Evolutionary conservation across 805 yeast species (phyloP).

Genomic region (Candida ortonii): DNA sequence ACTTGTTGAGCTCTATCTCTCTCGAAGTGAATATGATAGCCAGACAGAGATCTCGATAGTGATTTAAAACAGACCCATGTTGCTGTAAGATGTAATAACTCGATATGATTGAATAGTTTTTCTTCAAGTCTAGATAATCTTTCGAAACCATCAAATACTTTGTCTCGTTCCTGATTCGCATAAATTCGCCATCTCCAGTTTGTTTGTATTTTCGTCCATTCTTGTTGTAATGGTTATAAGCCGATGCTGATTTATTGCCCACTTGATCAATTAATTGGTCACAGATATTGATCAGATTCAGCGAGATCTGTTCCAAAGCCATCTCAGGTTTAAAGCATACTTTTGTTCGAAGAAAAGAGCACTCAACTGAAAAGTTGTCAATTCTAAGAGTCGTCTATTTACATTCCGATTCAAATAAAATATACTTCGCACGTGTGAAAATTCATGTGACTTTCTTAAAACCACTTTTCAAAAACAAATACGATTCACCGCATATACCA

Average conservation of each 20-base stretch:
- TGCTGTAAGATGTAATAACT: conserved; percentile 41
- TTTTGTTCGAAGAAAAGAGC: not conserved
- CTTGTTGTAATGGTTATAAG: conserved; percentile 29
- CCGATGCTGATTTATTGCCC: conserved; percentile 27
- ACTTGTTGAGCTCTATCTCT: conserved; percentile 44
- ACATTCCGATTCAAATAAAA: not conserved
- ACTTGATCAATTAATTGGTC: conserved; percentile 23
- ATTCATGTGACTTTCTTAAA: too few species aligned
- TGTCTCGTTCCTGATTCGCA: conserved; percentile 46
- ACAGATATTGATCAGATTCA: conserved; percentile 28
- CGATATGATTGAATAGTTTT: conserved; percentile 39
- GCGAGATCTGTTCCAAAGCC: conserved; percentile 29
- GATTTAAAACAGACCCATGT: conserved; percentile 37
- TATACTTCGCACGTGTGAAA: too few species aligned
- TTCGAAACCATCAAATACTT: conserved; percentile 45
- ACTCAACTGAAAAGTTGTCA: not conserved
- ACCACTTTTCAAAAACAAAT: too few species aligned
- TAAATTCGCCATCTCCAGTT: conserved; percentile 44
- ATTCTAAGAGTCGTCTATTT: not conserved
- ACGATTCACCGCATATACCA: too few species aligned
- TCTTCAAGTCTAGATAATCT: conserved; percentile 21
- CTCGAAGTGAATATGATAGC: conserved; percentile 49
- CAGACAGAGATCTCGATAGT: conserved; percentile 42
- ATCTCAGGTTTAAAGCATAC: conserved; percentile 4
- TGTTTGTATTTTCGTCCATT: conserved; percentile 50